These are phyloP conservation scores for Podosphaera leucotricha DNA, from an alignment of 2,329 filamentous ascomycete genomes.

Conservation along the genomic window DNA sequence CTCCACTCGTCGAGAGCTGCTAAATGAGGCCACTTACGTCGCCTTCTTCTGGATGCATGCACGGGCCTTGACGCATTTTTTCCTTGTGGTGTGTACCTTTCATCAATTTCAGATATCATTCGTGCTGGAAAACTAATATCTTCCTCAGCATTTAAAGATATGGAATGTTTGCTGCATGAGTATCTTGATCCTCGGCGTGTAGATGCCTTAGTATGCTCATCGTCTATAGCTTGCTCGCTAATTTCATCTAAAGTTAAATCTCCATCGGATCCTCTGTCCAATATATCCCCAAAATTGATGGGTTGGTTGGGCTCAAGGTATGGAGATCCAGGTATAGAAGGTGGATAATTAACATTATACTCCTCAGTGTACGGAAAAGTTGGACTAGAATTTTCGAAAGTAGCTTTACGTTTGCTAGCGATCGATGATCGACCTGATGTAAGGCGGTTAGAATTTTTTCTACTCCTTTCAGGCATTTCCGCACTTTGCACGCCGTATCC, in stretches of 20 bases:
- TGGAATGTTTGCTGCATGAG: slow-evolving; percentile 26
- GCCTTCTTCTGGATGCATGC: slow-evolving; percentile 24
- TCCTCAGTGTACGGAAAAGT: slow-evolving; percentile 18
- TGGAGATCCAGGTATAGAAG: slow-evolving; percentile 41
- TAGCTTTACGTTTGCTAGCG: slow-evolving; percentile 17
- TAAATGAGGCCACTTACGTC: slow-evolving; percentile 68
- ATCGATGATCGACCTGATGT: slow-evolving; percentile 20
- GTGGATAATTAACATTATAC: slow-evolving; percentile 45
- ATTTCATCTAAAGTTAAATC: slow-evolving; percentile 5
- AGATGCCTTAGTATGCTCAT: slow-evolving; percentile 10
- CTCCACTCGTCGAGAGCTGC: slow-evolving; percentile 73
- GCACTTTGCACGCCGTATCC: slow-evolving; percentile 3
- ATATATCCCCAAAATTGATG: slow-evolving; percentile 41
- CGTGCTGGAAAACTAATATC: slow-evolving; percentile 85
- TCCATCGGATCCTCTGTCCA: slow-evolving; percentile 29
- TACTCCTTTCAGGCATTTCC: slow-evolving; percentile 15
- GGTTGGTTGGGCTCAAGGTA: slow-evolving; percentile 25
- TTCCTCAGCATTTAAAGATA: slow-evolving; percentile 41
- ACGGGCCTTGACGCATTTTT: slow-evolving; percentile 17
- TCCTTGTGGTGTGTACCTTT: slow-evolving; percentile 33
- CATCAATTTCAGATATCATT: slow-evolving; percentile 54
- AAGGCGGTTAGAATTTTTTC: slow-evolving; percentile 15
- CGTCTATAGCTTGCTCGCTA: slow-evolving; percentile 14
- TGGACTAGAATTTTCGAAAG: slow-evolving; percentile 11
- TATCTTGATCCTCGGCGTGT: slow-evolving; percentile 9